phyloP scores from a whole-genome alignment of 192 early-diverging fungal genomes.

The Gonapodya prolifera region DNA sequence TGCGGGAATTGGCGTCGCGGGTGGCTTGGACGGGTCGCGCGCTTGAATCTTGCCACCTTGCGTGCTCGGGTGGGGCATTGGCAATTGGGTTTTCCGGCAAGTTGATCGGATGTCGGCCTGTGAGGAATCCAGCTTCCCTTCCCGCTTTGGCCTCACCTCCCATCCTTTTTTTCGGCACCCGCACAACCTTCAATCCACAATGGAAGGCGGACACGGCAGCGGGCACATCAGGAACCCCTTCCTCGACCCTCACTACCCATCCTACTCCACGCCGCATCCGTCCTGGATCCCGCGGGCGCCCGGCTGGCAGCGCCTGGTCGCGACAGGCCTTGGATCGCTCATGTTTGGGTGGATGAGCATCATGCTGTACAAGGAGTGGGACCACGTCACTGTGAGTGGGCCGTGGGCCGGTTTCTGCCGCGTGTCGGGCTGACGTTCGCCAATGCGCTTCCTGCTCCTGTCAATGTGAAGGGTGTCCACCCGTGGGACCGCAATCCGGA shows the following conservation, averaged over 20 bases:
- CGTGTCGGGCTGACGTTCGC: background rate
- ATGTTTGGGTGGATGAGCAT: background rate
- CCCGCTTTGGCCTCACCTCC: too few relatives aligned
- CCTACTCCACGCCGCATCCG: background rate
- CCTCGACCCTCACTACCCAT: conserved; percentile 3
- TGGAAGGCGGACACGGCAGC: background rate
- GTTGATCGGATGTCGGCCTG: too few relatives aligned
- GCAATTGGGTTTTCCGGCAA: too few relatives aligned
- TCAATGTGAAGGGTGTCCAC: background rate
- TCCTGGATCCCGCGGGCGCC: conserved; percentile 6
- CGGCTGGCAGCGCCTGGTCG: background rate
- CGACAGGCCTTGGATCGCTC: background rate
- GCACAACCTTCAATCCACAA: too few relatives aligned
- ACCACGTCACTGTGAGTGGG: background rate
- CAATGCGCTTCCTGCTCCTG: background rate
- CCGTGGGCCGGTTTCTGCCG: background rate
- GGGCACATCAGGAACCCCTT: conserved; percentile 1
- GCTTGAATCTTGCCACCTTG: background rate
- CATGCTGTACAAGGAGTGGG: background rate
- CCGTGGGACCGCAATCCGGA: conserved; percentile 4
- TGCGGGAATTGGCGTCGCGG: background rate
- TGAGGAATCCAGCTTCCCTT: too few relatives aligned
- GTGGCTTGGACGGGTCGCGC: background rate
- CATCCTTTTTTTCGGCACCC: too few relatives aligned
- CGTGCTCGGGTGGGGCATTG: background rate